Evolutionary conservation across 2,329 filamentous ascomycete genomes (phyloP).

Genomic region (Hypoxylon sp.): DNA sequence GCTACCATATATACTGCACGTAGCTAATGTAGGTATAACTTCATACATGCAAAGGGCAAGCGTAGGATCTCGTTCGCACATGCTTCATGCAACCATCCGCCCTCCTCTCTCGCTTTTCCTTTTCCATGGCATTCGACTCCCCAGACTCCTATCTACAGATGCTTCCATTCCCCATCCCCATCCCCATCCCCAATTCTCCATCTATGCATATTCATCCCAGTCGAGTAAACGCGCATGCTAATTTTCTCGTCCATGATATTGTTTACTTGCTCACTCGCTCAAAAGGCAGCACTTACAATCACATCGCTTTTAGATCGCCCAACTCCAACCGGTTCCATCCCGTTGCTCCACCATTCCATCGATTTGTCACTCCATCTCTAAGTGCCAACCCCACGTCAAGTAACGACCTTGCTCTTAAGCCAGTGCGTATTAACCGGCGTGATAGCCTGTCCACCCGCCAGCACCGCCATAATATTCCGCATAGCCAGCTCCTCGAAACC

Average conservation of each 20-base stretch:
- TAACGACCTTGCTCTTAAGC: conserved; percentile 38
- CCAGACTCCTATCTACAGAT: conserved; percentile 38
- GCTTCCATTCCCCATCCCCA: conserved; percentile 19
- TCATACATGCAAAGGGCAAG: conserved; percentile 22
- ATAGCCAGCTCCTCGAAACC: conserved; percentile 77
- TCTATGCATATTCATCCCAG: conserved; percentile 40
- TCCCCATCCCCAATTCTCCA: conserved; percentile 22
- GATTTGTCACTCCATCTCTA: not conserved
- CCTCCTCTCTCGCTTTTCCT: not conserved
- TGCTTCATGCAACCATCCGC: conserved; percentile 10
- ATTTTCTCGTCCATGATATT: conserved; percentile 9
- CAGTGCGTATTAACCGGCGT: conserved; percentile 75
- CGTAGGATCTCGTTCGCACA: conserved; percentile 5
- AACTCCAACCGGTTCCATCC: not conserved
- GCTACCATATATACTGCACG: conserved; percentile 25
- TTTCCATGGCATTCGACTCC: not conserved
- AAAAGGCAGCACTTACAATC: conserved; percentile 17
- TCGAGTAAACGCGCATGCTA: conserved; percentile 12
- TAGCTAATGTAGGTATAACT: conserved; percentile 8
- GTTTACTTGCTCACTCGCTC: conserved; percentile 19
- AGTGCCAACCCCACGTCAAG: not conserved
- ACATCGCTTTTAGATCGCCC: not conserved
- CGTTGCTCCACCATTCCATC: not conserved
- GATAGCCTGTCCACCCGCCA: conserved; percentile 65
- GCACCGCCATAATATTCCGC: conserved; percentile 74